A percentile compares a stretch with the other conserved stretches of the same genome.
phyloP scores from a whole-genome alignment of 176 grass and related monocot species.

The Thinopyrum elongatum region DNA sequence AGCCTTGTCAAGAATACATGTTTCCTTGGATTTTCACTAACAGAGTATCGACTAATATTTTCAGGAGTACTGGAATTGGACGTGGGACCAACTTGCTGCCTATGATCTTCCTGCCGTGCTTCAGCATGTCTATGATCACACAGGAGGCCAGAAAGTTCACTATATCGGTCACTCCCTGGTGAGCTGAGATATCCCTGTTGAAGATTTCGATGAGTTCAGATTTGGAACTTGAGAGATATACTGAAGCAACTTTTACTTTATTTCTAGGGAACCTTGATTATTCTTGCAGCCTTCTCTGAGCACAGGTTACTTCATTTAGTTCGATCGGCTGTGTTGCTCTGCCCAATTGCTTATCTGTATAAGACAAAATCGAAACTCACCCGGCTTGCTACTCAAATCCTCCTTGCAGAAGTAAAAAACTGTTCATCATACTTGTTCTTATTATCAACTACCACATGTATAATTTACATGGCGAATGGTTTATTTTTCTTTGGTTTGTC shows the following conservation, averaged over 20 bases:
- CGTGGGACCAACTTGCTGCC: constrained; percentile 53
- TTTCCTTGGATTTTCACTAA: constrained; percentile 28
- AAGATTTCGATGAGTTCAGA: not conserved
- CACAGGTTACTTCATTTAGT: constrained; percentile 44
- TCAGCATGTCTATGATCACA: constrained; percentile 42
- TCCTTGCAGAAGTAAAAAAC: constrained; percentile 49
- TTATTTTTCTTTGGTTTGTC: constrained; percentile 1
- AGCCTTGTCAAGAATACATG: constrained; percentile 15
- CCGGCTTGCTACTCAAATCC: constrained; percentile 11
- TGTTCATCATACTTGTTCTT: not conserved
- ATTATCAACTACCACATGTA: not conserved
- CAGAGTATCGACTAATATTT: not conserved
- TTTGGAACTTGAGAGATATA: constrained; percentile 1
- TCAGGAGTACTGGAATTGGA: constrained; percentile 65
- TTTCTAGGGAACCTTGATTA: constrained; percentile 57
- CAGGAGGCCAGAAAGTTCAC: constrained; percentile 52
- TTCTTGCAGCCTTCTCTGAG: constrained; percentile 55
- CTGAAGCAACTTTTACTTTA: constrained; percentile 10
- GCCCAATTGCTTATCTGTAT: constrained; percentile 54
- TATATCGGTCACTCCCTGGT: constrained; percentile 64
- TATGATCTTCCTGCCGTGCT: constrained; percentile 62
- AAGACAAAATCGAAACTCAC: constrained; percentile 37
- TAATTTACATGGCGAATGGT: not conserved
- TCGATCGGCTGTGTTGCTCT: constrained; percentile 54
- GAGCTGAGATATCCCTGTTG: not conserved